Conservation (phyloP, 768 basidiomycete species). For the Leccinum truebloodii region DNA sequence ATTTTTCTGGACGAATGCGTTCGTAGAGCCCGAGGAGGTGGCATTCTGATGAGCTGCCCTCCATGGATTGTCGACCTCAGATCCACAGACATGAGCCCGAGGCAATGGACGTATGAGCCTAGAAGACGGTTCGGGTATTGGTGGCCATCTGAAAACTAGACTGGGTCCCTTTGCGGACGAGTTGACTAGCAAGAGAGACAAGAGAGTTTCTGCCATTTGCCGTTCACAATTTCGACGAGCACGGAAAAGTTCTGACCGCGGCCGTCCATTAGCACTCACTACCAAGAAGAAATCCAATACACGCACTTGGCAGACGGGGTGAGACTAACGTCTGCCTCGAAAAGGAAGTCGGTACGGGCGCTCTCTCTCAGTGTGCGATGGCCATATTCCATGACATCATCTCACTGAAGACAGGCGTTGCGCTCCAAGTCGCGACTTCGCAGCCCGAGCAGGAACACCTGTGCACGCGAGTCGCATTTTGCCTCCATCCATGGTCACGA, state of each 20-base stretch:
- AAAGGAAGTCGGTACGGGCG: constrained; percentile 8
- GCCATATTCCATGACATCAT: constrained; percentile 8
- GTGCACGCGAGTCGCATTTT: constrained; percentile 57
- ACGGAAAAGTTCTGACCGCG: no score
- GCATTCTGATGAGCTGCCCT: constrained; percentile 58
- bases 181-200: constrained; percentile 82
- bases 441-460: constrained; percentile 23
- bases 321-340: neutral
- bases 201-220: constrained; percentile 62
- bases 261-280: no score
- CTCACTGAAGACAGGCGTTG: constrained; percentile 39
- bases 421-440: constrained; percentile 43
- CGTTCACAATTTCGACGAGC: no score
- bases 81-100: constrained; percentile 34
- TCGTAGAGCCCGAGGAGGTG: constrained; percentile 26
- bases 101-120: constrained; percentile 75
- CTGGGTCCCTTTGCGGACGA: constrained; percentile 80
- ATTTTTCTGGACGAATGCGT: constrained; percentile 7
- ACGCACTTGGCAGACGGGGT: neutral
- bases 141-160: constrained; percentile 85
- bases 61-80: constrained; percentile 73
- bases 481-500: constrained; percentile 86
- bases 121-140: constrained; percentile 59
- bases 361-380: neutral
- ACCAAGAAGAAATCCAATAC: neutral